Percentiles rank a stretch among this genome's conserved stretches.
These are phyloP conservation scores for Herpetomonas samuelpessoai DNA, from an alignment of 208 protist genomes.

Conservation along the genomic window DNA sequence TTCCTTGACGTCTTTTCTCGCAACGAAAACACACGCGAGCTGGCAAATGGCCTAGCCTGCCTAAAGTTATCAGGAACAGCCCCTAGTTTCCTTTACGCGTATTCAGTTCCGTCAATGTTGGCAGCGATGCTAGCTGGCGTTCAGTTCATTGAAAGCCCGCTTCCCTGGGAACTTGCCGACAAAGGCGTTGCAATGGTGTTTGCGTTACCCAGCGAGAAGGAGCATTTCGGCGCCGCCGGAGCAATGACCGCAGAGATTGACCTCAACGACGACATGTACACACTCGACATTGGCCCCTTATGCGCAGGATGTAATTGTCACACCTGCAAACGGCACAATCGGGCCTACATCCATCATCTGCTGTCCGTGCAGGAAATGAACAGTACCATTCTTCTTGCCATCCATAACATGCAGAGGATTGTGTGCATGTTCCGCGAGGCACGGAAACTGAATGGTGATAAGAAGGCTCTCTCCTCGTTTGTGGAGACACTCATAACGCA, in stretches of 20 bases:
- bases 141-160: slow-evolving; percentile 56
- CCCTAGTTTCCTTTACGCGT: slow-evolving; percentile 37
- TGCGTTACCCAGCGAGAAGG: slow-evolving; percentile 1
- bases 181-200: slow-evolving; percentile 68
- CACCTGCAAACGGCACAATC: slow-evolving; percentile 71
- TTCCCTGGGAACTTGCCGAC: slow-evolving; percentile 72
- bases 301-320: slow-evolving; percentile 56
- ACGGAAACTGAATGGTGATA: slow-evolving; percentile 14
- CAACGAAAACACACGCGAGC: slow-evolving; percentile 35
- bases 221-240: background rate
- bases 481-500: no score
- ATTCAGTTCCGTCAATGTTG: slow-evolving; percentile 39
- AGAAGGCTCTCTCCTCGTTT: no score
- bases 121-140: slow-evolving; percentile 45
- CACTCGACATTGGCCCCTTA: slow-evolving; percentile 62
- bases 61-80: slow-evolving; percentile 15
- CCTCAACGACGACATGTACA: slow-evolving; percentile 67
- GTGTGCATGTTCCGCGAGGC: slow-evolving; percentile 28
- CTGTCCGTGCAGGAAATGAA: slow-evolving; percentile 91
- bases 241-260: slow-evolving; percentile 32
- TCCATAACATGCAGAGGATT: slow-evolving; percentile 72
- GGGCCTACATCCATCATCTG: slow-evolving; percentile 86
- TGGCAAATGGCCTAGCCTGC: slow-evolving; percentile 22
- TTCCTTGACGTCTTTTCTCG: slow-evolving; percentile 30
- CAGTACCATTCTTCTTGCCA: slow-evolving; percentile 69